These are phyloP conservation scores for Leishmania tarentolae DNA, from an alignment of 208 protist species.

Conservation along the genomic window DNA sequence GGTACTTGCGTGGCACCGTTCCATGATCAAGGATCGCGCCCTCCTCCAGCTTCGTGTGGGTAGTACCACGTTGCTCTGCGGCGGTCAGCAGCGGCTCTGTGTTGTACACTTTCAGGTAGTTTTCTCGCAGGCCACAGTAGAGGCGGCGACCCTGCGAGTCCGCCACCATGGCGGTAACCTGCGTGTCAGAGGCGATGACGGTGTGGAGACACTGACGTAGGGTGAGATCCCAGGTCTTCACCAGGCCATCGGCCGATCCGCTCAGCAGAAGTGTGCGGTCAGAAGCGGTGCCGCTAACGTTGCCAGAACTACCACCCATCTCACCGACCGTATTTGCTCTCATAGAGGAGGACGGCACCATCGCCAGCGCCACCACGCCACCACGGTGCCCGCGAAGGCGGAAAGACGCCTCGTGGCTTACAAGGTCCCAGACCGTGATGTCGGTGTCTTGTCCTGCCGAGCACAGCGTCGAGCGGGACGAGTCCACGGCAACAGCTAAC, in stretches of 20 bases:
- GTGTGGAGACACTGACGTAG: slow-evolving; percentile 90
- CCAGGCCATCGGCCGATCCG: slow-evolving; percentile 78
- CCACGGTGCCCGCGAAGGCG: slow-evolving; percentile 89
- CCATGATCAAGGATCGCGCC: slow-evolving; percentile 68
- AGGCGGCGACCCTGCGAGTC: slow-evolving; percentile 66
- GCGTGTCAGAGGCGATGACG: slow-evolving; percentile 80
- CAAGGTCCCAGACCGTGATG: slow-evolving; percentile 98
- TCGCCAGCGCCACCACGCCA: slow-evolving; percentile 68
- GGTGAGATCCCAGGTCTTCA: slow-evolving; percentile 88
- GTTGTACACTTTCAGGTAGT: slow-evolving; percentile 87
- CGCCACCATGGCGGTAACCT: slow-evolving; percentile 69
- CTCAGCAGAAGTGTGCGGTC: slow-evolving; percentile 62
- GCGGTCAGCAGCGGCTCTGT: slow-evolving; percentile 50
- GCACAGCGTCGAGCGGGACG: slow-evolving; percentile 60
- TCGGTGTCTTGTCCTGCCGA: slow-evolving; percentile 97
- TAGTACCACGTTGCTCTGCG: background rate
- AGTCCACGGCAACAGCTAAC: slow-evolving; percentile 76
- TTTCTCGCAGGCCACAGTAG: slow-evolving; percentile 88
- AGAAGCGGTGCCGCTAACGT: background rate
- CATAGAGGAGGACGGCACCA: slow-evolving; percentile 39
- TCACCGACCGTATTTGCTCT: background rate
- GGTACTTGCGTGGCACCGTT: slow-evolving; percentile 62
- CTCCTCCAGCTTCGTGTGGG: slow-evolving; percentile 1
- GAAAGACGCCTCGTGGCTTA: slow-evolving; percentile 68
- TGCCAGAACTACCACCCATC: slow-evolving; percentile 2